Evolutionary conservation across 2,329 filamentous ascomycete species (phyloP), one percentile per base, ranked within the genome.

Genomic region (Clarireedia homoeocarpa): DNA sequence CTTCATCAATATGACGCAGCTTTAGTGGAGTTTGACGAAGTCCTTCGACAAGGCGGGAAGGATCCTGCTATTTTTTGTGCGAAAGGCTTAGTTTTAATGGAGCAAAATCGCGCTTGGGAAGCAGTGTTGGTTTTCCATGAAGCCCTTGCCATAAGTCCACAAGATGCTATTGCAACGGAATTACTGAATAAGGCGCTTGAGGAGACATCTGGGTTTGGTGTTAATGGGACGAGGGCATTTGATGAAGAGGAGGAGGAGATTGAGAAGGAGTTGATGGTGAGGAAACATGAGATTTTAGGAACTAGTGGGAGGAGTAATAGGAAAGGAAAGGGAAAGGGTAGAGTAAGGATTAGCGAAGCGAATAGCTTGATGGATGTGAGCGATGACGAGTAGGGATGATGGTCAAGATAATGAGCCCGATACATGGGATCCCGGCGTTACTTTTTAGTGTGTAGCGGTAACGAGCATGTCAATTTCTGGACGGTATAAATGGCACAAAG

Each of bases 41-140:
- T 95, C 30, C 78, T 96, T 30, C 80, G 92, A 12, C 82, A 89
- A 48, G 89, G 90, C 6, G 86, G 86, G 45, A 91, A 91, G 62
- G 88, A 94, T 61, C 79, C 88, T 0, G 80, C 83, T 30, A 81
- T 94, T 2, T 94, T 95, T 67, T 82, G 83, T 49, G 86, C 90
- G 10, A 92, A 95, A 66, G 92, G 89, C 0, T 76, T 97, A 15
- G 86, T 95, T 12, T 77, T 92, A 54, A 79, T 97, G 63, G 90
- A 96, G 65, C 77, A 90, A 62, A 83, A 82, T 15, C 78, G 82
- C 51, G 81, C 83, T 0, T 86, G 87, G 64, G 87, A 95, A 47
- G 92, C 92, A 0, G 85, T 94, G 4, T 78, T 85, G 9, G 84
- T 89, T 2, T 75, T 97, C 26, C 94, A 97, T 64, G 89, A 96